Evolutionary conservation across 164 flowering plant genomes (phyloP), one percentile per base, ranked within the genome.

Genomic region (Liriodendron chinense): DNA sequence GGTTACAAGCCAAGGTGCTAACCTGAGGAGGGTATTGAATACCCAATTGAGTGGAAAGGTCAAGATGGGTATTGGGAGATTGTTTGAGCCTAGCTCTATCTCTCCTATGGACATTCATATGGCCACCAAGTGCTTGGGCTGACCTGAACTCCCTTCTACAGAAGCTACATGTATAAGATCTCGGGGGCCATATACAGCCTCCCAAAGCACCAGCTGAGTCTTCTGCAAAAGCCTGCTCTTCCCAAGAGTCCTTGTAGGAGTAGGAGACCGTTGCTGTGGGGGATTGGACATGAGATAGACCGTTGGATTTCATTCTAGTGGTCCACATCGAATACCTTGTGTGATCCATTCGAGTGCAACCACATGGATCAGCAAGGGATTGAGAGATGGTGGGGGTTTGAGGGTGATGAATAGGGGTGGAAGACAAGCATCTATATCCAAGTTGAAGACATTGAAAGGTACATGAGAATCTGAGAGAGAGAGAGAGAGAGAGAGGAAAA

Each of bases 51-150:
- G 76, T 6, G 66, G 65, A 48, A 16, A 79, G 79, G 57, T 79
- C 83, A 22, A 25, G 65, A 62, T 75, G 75, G 18, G 76, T 64
- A 73, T 0, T 73, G 57, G 88, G 79, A 69, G 90, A 83, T 57
- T 87, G 92, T 83, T 90, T 91, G 14, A 92, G 83, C 66, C 90
- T 86, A 34, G 98, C 98, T 78, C 94, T 85, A 70, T 93, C 98
- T 67, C 94, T 84, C 71, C 98, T 85, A 59, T 93, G 98, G 47
- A 93, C 94, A 80, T 93, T 93, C 98, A 93, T 93, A 75, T 92
- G 97, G 56, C 97, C 97, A 0, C 95, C 97, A 9, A 93, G 80
- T 56, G 98, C 98, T 80, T 94, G 98, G 65, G 98, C 98, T 10
- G 98, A 94, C 81, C 92, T 83, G 75, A 94, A 94, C 70, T 92